Evolutionary conservation across 805 yeast genomes (phyloP), one percentile per base, ranked within the genome.

Genomic region (Citeromyces nyonsensis): DNA sequence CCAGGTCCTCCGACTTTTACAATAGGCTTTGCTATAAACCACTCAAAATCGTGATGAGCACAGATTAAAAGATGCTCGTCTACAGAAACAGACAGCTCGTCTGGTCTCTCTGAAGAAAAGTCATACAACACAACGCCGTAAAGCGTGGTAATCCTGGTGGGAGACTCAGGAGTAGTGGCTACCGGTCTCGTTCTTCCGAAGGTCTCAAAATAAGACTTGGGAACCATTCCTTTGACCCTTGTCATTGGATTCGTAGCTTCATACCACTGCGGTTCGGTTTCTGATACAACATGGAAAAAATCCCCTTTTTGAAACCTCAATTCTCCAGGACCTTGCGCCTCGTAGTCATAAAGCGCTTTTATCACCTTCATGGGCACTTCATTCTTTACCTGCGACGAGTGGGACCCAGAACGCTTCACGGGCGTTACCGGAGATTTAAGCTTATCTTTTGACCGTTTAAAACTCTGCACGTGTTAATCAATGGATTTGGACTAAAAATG

Each of bases 21-120:
- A 28, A 91, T 81, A 10, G 95, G 95, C 51, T 91, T 91, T 4
- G 96, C 97, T 37, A 91, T 91, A 44, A 85, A 86, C 99, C 99
- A 91, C 56, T 93, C 99, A 41, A 64, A 80, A 35, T 84, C 85
- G 48, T 88, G 94, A 54, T 88, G 96, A 2, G 99, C 99, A 55
- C 95, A 88, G 9, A 93, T 73, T 22, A 86, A 81, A 39, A 91
- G 67, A 44, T 81, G 78, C 45, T 91, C 99, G 26, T 96, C 96
- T 2, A 81, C 81, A 20, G 54, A 48, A 3, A 88, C 83, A 40
- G 78, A 77, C 40, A 91, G 64, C 54, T 91, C 99, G 56, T 93
- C 98, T 5, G 64, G 63, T 33, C 74, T 52, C 44, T 80, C 85
- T 5, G 97, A 96, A 38, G 61, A 66, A 54, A 91, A 91, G 44